phyloP scores from a whole-genome alignment of 176 grass and related monocot genomes.

The Triticum urartu region DNA sequence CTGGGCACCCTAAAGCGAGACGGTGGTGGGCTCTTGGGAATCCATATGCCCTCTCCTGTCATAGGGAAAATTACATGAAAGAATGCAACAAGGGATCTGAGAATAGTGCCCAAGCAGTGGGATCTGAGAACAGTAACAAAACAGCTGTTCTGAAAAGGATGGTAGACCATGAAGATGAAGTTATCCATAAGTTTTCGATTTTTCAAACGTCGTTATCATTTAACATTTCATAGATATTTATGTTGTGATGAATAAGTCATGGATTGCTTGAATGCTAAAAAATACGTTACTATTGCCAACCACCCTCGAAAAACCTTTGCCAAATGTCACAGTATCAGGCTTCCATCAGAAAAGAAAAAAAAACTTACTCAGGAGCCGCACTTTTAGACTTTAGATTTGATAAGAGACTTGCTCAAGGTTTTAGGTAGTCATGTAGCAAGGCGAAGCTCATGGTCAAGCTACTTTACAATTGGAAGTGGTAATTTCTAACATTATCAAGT shows the following conservation, averaged over 20 bases:
- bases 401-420: background rate
- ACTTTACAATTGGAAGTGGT: background rate
- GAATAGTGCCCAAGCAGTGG: slow-evolving; percentile 19
- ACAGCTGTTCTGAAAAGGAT: slow-evolving; percentile 44
- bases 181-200: background rate
- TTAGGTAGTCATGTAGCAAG: background rate
- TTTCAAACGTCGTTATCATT: background rate
- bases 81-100: slow-evolving; percentile 37
- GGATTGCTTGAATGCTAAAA: background rate
- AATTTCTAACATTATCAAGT: slow-evolving; percentile 9
- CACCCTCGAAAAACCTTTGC: background rate
- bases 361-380: background rate
- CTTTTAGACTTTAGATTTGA: background rate
- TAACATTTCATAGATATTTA: background rate
- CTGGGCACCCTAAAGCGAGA: slow-evolving; percentile 11
- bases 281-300: background rate
- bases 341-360: background rate
- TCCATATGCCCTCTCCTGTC: background rate
- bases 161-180: background rate
- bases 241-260: background rate
- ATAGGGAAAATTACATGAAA: slow-evolving; percentile 12
- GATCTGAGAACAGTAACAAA: slow-evolving; percentile 24
- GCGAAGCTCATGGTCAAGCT: slow-evolving; percentile 21
- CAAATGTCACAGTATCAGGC: background rate
- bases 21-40: slow-evolving; percentile 30